A percentile compares a stretch with the other conserved stretches of the same genome.
Evolutionary conservation across 75 land plant species (phyloP).

Genomic region (Sequoia sempervirens): DNA sequence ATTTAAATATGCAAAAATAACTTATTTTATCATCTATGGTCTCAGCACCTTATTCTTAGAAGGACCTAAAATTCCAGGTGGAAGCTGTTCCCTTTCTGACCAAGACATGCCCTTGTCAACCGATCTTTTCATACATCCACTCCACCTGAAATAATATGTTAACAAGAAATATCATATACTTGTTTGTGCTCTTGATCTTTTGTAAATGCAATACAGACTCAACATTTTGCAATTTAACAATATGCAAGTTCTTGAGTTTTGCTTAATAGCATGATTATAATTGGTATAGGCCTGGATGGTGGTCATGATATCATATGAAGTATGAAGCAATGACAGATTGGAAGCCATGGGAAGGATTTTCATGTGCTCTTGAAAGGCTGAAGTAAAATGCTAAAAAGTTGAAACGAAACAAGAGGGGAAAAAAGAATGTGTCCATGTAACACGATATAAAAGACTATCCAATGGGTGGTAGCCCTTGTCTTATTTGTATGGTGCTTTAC

Average conservation of each 20-base stretch:
- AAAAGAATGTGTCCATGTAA: neutral
- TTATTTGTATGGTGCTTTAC: neutral
- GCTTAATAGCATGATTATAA: neutral
- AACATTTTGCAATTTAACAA: neutral
- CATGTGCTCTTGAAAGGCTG: neutral
- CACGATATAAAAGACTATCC: neutral
- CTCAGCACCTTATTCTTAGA: constrained; percentile 80
- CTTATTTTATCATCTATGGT: neutral
- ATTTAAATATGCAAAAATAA: neutral
- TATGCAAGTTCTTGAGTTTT: neutral
- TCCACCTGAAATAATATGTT: constrained; percentile 40
- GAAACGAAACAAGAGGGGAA: neutral
- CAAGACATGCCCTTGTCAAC: too few relatives aligned
- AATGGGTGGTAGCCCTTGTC: neutral
- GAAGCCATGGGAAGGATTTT: neutral
- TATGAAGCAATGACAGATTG: neutral
- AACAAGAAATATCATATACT: neutral
- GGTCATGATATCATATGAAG: neutral
- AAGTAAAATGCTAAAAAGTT: neutral
- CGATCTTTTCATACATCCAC: too few relatives aligned
- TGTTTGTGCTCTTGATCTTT: neutral
- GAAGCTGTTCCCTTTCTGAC: constrained; percentile 65
- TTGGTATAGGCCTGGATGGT: neutral
- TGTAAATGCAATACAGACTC: neutral
- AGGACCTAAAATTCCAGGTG: constrained; percentile 97